Evolutionary conservation across 306 rosid species (phyloP).

Genomic region (Vigna radiata): DNA sequence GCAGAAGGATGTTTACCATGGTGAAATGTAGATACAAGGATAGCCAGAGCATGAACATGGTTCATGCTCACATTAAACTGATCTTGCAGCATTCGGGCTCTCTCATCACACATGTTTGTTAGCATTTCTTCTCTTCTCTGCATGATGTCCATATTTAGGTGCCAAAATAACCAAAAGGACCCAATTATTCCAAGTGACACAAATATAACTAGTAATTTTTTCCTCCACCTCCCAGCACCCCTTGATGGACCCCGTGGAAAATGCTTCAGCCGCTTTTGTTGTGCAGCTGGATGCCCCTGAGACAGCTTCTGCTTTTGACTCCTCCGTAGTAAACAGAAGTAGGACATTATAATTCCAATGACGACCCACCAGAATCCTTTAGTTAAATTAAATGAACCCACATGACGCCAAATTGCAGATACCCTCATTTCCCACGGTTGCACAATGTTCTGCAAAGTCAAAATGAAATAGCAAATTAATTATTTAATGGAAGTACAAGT

Average conservation of each 20-base stretch:
- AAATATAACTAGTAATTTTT: slow-evolving; percentile 59
- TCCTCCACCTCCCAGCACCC: slow-evolving; percentile 83
- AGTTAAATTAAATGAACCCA: slow-evolving; percentile 47
- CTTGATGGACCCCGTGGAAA: slow-evolving; percentile 51
- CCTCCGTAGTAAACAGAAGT: slow-evolving; percentile 53
- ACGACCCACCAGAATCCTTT: slow-evolving; percentile 63
- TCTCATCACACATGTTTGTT: slow-evolving; percentile 93
- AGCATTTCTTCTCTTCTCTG: slow-evolving; percentile 81
- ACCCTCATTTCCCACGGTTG: slow-evolving; percentile 43
- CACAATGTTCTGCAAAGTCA: slow-evolving; percentile 53
- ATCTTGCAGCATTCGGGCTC: slow-evolving; percentile 97
- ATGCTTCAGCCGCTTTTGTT: slow-evolving; percentile 53
- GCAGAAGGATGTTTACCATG: slow-evolving; percentile 90
- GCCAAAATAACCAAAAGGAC: slow-evolving; percentile 74
- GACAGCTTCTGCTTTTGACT: slow-evolving; percentile 52
- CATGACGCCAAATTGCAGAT: slow-evolving; percentile 45
- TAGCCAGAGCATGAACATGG: slow-evolving; percentile 94
- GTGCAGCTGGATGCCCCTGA: slow-evolving; percentile 45
- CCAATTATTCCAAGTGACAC: slow-evolving; percentile 56
- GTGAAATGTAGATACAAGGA: slow-evolving; percentile 95
- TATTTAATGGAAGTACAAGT: slow-evolving; percentile 20
- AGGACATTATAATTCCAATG: slow-evolving; percentile 60
- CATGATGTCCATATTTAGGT: slow-evolving; percentile 55
- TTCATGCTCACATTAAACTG: slow-evolving; percentile 96
- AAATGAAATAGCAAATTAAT: slow-evolving; percentile 35